These are phyloP conservation scores for Mucor mucedo DNA, from an alignment of 371 early-diverging fungal species.

Conservation along the genomic window DNA sequence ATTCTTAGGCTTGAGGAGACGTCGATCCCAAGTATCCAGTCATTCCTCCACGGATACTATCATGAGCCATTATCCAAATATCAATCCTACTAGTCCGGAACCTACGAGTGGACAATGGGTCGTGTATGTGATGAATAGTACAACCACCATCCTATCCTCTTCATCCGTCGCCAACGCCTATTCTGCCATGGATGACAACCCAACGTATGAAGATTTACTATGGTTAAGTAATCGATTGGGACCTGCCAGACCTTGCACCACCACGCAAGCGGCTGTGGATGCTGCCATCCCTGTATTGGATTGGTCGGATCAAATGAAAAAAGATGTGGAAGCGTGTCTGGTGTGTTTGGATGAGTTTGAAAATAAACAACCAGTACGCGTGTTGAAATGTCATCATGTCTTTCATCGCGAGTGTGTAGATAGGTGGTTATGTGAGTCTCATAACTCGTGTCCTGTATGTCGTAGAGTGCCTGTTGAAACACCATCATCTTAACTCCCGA, in stretches of 20 bases:
- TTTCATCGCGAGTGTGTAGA: slow-evolving; percentile 90
- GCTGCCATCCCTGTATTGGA: slow-evolving; percentile 36
- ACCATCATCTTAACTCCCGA: background rate
- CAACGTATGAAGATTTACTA: slow-evolving; percentile 66
- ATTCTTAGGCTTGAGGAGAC: slow-evolving; percentile 25
- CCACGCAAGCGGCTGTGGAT: slow-evolving; percentile 55
- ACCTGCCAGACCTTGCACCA: slow-evolving; percentile 63
- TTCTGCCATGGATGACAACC: slow-evolving; percentile 30
- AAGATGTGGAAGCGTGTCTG: slow-evolving; percentile 44
- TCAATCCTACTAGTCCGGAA: slow-evolving; percentile 5
- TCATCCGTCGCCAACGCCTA: background rate
- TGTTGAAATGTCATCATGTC: slow-evolving; percentile 78
- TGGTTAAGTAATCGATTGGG: slow-evolving; percentile 60
- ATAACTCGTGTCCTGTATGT: slow-evolving; percentile 55
- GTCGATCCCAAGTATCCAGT: slow-evolving; percentile 25
- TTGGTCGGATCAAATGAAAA: slow-evolving; percentile 42
- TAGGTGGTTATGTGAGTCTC: slow-evolving; percentile 69
- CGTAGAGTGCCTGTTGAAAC: slow-evolving; percentile 47
- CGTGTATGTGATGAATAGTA: slow-evolving; percentile 39
- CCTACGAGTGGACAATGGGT: slow-evolving; percentile 39
- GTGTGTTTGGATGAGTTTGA: slow-evolving; percentile 78
- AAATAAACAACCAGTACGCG: slow-evolving; percentile 66
- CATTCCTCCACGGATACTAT: slow-evolving; percentile 35
- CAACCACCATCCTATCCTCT: slow-evolving; percentile 23
- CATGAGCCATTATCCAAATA: slow-evolving; percentile 24